Conservation (phyloP, 2,329 filamentous ascomycete genomes). For the Leptographium procerum region DNA sequence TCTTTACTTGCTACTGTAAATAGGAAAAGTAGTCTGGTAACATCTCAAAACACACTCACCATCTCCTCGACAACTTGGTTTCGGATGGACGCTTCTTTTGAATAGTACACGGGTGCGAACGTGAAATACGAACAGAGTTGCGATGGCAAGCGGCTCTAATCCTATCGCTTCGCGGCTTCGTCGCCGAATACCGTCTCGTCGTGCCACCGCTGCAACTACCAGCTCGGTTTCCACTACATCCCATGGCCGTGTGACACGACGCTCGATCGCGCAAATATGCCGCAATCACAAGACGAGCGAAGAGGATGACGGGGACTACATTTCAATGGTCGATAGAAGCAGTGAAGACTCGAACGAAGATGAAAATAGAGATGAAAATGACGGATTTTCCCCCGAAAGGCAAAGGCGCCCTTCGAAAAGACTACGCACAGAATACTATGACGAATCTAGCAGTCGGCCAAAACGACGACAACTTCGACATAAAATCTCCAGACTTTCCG, state of each 20-base stretch:
- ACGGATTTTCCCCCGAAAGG: background rate
- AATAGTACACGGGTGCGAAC: background rate
- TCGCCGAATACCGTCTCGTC: background rate
- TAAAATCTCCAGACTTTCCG: background rate
- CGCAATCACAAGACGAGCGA: conserved; percentile 2
- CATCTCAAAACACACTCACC: background rate
- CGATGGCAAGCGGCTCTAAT: background rate
- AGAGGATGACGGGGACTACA: conserved; percentile 4
- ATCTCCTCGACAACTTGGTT: background rate
- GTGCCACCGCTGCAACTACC: background rate
- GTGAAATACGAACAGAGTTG: background rate
- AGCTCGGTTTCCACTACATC: background rate
- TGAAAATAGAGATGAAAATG: background rate
- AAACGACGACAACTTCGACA: background rate
- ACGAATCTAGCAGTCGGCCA: background rate
- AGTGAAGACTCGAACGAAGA: background rate
- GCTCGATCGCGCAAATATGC: background rate
- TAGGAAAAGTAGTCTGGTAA: background rate
- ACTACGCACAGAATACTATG: background rate
- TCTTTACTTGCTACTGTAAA: background rate
- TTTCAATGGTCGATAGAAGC: background rate
- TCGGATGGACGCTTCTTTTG: background rate
- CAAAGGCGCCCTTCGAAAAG: background rate
- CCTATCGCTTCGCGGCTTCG: conserved; percentile 5
- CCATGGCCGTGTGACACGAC: conserved; percentile 6